Evolutionary conservation across 2,329 filamentous ascomycete species (phyloP).

Genomic region (Fusarium sp.): DNA sequence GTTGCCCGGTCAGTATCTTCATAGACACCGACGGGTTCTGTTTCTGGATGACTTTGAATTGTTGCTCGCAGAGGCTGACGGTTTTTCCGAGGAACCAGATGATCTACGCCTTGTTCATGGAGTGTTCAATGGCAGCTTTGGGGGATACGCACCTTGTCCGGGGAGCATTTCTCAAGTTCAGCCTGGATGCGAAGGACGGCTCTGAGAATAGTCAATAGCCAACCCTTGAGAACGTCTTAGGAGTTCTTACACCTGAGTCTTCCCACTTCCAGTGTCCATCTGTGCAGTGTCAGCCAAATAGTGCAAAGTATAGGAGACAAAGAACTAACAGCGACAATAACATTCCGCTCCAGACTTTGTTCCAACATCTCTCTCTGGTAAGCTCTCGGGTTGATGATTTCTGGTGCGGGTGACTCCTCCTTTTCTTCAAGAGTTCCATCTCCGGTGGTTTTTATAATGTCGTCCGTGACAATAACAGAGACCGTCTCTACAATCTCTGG

Average conservation of each 20-base stretch:
- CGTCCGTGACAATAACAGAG: conserved; percentile 11
- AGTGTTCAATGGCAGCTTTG: neutral
- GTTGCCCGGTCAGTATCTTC: conserved; percentile 74
- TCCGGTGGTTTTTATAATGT: neutral
- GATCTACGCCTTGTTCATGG: conserved; percentile 55
- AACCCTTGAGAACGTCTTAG: neutral
- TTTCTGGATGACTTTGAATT: conserved; percentile 68
- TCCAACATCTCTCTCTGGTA: conserved; percentile 85
- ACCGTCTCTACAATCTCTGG: conserved; percentile 33
- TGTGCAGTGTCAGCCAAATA: conserved; percentile 47
- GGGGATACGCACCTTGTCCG: conserved; percentile 69
- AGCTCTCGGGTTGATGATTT: conserved; percentile 61
- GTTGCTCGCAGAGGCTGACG: conserved; percentile 75
- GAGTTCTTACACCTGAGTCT: conserved; percentile 76
- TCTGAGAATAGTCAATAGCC: conserved; percentile 54
- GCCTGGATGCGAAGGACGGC: conserved; percentile 75
- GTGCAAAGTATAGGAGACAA: neutral
- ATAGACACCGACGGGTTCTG: conserved; percentile 72
- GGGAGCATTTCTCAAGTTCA: conserved; percentile 68
- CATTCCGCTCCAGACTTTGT: conserved; percentile 74
- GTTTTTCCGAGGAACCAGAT: conserved; percentile 83
- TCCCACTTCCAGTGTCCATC: conserved; percentile 87
- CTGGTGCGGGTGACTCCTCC: conserved; percentile 12
- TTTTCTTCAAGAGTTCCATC: neutral
- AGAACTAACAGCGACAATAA: conserved; percentile 74